phyloP scores from a whole-genome alignment of 805 yeast species.

The Saturnispora kantuleensis region DNA sequence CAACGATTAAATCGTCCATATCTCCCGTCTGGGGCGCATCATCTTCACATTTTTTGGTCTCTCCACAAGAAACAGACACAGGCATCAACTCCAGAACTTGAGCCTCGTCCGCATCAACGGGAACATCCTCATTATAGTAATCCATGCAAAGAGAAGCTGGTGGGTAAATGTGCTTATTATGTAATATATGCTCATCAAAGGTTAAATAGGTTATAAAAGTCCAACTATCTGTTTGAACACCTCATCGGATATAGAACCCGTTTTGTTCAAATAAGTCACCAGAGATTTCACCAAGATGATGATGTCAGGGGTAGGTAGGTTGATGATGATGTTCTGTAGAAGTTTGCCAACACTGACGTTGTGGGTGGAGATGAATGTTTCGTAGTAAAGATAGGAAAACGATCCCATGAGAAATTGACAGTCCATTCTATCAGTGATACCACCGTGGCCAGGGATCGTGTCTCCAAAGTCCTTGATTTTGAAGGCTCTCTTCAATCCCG shows the following conservation, averaged over 20 bases:
- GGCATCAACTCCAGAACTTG: conserved; percentile 18
- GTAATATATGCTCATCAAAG: not conserved
- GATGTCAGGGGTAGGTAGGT: conserved; percentile 57
- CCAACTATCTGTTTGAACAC: conserved; percentile 25
- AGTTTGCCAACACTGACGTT: conserved; percentile 66
- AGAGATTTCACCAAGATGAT: conserved; percentile 51
- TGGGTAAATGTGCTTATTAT: too few species aligned
- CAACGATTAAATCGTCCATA: conserved; percentile 1
- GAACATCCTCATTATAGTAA: conserved; percentile 21
- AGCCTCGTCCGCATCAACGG: conserved; percentile 12
- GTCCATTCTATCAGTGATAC: conserved; percentile 94
- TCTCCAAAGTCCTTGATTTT: conserved; percentile 96
- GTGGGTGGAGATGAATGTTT: conserved; percentile 74
- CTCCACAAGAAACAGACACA: not conserved
- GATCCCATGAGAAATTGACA: conserved; percentile 98
- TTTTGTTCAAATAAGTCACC: conserved; percentile 40
- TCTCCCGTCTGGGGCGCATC: not conserved
- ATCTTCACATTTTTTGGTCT: conserved; percentile 6
- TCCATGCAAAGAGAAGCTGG: conserved; percentile 7
- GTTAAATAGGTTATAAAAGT: conserved; percentile 1
- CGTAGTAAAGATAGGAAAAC: conserved; percentile 83
- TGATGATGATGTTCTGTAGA: conserved; percentile 65
- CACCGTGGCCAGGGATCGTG: conserved; percentile 98
- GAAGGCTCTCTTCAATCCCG: conserved; percentile 94
- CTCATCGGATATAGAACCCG: conserved; percentile 31